Conservation (phyloP, 2,329 filamentous ascomycete genomes). For the Fragosphaeria purpurea region DNA sequence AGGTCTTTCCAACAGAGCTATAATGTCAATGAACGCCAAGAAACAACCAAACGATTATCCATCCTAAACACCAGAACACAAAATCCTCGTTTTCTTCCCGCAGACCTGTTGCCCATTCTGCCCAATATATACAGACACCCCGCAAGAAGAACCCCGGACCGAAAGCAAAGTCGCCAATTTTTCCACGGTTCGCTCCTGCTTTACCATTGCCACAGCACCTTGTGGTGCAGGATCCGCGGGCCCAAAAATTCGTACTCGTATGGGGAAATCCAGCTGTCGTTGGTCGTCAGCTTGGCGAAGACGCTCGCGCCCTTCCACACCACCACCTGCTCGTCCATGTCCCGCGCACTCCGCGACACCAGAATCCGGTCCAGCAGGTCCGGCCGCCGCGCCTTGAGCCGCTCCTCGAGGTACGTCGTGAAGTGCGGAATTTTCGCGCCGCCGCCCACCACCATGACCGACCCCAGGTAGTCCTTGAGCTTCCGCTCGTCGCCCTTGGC, state of each 20-base stretch:
- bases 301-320: slow-evolving; percentile 97
- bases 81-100: background rate
- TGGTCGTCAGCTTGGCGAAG: slow-evolving; percentile 83
- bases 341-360: slow-evolving; percentile 65
- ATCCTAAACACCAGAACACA: background rate
- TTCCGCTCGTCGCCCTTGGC: slow-evolving; percentile 86
- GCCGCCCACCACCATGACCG: slow-evolving; percentile 84
- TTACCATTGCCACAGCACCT: slow-evolving; percentile 56
- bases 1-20: background rate
- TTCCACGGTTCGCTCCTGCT: background rate
- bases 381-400: slow-evolving; percentile 56
- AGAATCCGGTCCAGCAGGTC: slow-evolving; percentile 52
- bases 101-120: too few relatives aligned
- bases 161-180: too few relatives aligned
- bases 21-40: background rate
- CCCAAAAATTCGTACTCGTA: slow-evolving; percentile 84
- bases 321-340: slow-evolving; percentile 95
- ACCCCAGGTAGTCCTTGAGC: slow-evolving; percentile 76
- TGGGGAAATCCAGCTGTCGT: slow-evolving; percentile 88
- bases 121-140: too few relatives aligned
- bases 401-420: slow-evolving; percentile 72
- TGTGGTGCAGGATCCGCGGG: slow-evolving; percentile 72
- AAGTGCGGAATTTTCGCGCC: slow-evolving; percentile 74
- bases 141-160: too few relatives aligned
- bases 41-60: background rate